A percentile compares a stretch with the other conserved stretches of the same genome.
phyloP scores from a whole-genome alignment of 345 rosid species.

The Geranium brycei region DNA sequence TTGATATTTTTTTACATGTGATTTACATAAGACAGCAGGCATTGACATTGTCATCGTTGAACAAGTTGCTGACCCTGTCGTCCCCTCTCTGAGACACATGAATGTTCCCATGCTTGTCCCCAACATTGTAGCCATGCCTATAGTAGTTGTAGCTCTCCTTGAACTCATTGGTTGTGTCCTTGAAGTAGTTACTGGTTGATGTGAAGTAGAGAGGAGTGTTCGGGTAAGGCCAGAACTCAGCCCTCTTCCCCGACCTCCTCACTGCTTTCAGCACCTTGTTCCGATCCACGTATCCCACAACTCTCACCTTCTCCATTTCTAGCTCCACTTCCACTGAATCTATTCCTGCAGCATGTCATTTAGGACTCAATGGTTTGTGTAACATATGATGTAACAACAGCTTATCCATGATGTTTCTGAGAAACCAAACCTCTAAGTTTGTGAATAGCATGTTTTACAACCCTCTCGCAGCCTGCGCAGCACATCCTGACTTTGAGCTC shows the following conservation, averaged over 20 bases:
- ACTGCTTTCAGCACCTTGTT: slow-evolving; percentile 76
- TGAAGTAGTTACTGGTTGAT: slow-evolving; percentile 40
- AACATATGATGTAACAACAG: no score
- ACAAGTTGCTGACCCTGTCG: slow-evolving; percentile 84
- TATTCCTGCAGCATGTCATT: slow-evolving; percentile 25
- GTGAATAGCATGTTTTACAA: slow-evolving; percentile 68
- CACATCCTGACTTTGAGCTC: slow-evolving; percentile 95
- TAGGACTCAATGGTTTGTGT: no score
- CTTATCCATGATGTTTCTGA: no score
- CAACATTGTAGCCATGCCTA: slow-evolving; percentile 62
- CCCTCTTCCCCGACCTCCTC: slow-evolving; percentile 81
- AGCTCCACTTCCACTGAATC: slow-evolving; percentile 70
- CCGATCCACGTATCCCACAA: slow-evolving; percentile 70
- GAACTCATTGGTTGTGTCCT: slow-evolving; percentile 68
- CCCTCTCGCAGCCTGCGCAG: slow-evolving; percentile 86
- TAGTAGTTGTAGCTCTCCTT: slow-evolving; percentile 79
- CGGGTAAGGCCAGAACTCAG: slow-evolving; percentile 92
- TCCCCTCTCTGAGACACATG: slow-evolving; percentile 66
- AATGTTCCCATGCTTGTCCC: slow-evolving; percentile 54
- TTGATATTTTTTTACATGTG: no score
- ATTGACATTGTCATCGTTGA: slow-evolving; percentile 80
- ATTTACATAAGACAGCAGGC: slow-evolving; percentile 72
- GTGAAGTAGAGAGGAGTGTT: slow-evolving; percentile 78
- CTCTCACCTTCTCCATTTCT: slow-evolving; percentile 65
- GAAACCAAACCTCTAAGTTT: slow-evolving; percentile 59